phyloP scores from a whole-genome alignment of 306 rosid species.

The Pueraria montana region DNA sequence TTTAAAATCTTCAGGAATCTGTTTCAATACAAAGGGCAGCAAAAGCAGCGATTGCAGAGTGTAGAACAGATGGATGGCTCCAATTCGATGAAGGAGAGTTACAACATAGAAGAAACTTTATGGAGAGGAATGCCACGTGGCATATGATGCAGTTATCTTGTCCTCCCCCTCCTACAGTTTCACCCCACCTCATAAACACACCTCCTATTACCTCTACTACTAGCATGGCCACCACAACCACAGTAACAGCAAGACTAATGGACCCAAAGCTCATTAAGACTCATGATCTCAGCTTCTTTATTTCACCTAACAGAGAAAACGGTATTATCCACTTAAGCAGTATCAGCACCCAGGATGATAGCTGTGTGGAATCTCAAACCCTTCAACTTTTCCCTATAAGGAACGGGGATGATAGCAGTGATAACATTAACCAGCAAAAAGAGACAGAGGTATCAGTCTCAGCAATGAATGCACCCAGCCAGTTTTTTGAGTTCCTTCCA shows the following conservation, averaged over 20 bases:
- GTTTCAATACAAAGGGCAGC: constrained; percentile 67
- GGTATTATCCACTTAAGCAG: constrained; percentile 46
- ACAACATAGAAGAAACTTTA: constrained; percentile 70
- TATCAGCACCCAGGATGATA: constrained; percentile 22
- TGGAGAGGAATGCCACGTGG: constrained; percentile 90
- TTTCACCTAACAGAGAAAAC: constrained; percentile 51
- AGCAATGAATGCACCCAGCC: constrained; percentile 63
- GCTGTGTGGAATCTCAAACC: constrained; percentile 71
- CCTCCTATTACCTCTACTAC: constrained; percentile 51
- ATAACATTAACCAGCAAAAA: constrained; percentile 52
- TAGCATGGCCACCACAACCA: constrained; percentile 40
- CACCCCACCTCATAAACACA: constrained; percentile 48
- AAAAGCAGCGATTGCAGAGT: constrained; percentile 59
- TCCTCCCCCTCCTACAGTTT: constrained; percentile 42
- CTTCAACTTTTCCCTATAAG: constrained; percentile 85
- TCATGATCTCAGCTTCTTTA: constrained; percentile 63
- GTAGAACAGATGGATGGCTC: constrained; percentile 80
- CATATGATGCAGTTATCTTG: constrained; percentile 76
- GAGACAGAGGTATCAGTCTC: constrained; percentile 60
- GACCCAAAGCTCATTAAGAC: constrained; percentile 66
- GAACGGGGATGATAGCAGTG: constrained; percentile 51
- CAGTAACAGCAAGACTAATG: constrained; percentile 45
- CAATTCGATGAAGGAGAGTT: constrained; percentile 76
- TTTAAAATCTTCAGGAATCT: constrained; percentile 70
- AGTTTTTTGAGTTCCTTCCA: constrained; percentile 60